Percentiles rank a stretch among this genome's conserved stretches.
Conservation (phyloP, 176 grass and related monocot species). For the Typha latifolia region DNA sequence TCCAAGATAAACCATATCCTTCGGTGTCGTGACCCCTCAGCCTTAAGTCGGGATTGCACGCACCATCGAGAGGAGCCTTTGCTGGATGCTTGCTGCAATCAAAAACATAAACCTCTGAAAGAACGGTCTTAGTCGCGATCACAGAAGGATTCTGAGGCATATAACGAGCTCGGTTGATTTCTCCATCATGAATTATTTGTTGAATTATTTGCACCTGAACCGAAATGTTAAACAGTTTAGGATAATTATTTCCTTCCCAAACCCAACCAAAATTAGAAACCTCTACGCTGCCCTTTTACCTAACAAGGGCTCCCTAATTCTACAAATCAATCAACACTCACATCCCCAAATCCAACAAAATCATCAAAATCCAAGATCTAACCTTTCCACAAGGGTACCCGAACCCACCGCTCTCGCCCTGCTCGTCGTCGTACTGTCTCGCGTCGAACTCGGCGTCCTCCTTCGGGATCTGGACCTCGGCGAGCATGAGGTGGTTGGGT, state of each 20-base stretch:
- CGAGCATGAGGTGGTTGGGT: slow-evolving; percentile 94
- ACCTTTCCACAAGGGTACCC: slow-evolving; percentile 38
- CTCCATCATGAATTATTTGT: slow-evolving; percentile 98
- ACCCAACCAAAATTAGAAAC: neutral
- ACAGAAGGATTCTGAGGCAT: slow-evolving; percentile 98
- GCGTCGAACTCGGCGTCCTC: slow-evolving; percentile 80
- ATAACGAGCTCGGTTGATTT: slow-evolving; percentile 91
- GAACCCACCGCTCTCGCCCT: slow-evolving; percentile 65
- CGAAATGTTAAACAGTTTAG: slow-evolving; percentile 4
- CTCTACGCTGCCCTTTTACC: too few relatives aligned
- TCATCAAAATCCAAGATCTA: neutral
- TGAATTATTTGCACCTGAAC: slow-evolving; percentile 97
- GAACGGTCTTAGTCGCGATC: slow-evolving; percentile 97
- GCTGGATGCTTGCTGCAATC: slow-evolving; percentile 98
- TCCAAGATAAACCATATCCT: slow-evolving; percentile 99
- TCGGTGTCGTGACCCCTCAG: slow-evolving; percentile 88
- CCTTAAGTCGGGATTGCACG: slow-evolving; percentile 90
- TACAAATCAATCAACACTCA: neutral
- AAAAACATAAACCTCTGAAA: slow-evolving; percentile 93
- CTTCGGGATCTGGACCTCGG: slow-evolving; percentile 76
- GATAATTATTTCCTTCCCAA: neutral
- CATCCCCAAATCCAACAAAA: neutral
- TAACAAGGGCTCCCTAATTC: neutral
- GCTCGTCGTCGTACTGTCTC: slow-evolving; percentile 72
- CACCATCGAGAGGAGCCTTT: slow-evolving; percentile 83